These are phyloP conservation scores for Paecilomyces sp. DNA, from an alignment of 2,329 filamentous ascomycete genomes.

Conservation along the genomic window DNA sequence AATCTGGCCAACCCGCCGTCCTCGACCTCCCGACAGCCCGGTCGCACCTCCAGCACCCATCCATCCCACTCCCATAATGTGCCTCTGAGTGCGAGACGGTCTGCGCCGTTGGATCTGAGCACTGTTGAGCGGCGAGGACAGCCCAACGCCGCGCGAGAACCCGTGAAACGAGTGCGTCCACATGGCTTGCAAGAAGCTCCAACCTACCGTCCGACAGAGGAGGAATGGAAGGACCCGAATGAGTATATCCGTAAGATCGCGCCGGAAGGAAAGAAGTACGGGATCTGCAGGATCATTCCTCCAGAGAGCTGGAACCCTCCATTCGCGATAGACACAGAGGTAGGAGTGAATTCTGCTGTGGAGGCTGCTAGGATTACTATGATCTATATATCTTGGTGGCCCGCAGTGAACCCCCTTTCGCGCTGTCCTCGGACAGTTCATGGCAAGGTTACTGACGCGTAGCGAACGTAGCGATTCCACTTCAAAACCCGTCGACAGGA, in stretches of 20 bases:
- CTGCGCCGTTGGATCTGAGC: constrained; percentile 68
- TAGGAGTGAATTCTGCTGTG: constrained; percentile 38
- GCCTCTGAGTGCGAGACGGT: constrained; percentile 58
- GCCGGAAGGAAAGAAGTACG: constrained; percentile 77
- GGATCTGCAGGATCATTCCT: constrained; percentile 92
- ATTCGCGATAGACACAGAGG: constrained; percentile 96
- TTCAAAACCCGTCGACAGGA: constrained; percentile 95
- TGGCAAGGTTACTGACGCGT: constrained; percentile 7
- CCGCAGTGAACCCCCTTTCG: background rate
- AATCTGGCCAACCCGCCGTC: constrained; percentile 26
- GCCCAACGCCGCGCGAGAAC: constrained; percentile 66
- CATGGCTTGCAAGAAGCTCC: constrained; percentile 86
- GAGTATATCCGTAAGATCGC: constrained; percentile 90
- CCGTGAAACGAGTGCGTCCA: constrained; percentile 68
- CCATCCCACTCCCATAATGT: constrained; percentile 43
- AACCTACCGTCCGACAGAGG: constrained; percentile 80
- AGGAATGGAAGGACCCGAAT: constrained; percentile 91
- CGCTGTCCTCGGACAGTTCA: background rate
- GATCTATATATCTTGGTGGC: background rate
- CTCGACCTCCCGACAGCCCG: constrained; percentile 24
- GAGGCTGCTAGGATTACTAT: background rate
- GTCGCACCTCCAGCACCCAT: constrained; percentile 35
- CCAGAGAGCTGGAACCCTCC: constrained; percentile 89
- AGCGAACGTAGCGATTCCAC: constrained; percentile 68
- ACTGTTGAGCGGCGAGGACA: constrained; percentile 90